These are phyloP conservation scores for Hansenula sp. DNA, from an alignment of 1,139 yeast genomes.

Conservation along the genomic window DNA sequence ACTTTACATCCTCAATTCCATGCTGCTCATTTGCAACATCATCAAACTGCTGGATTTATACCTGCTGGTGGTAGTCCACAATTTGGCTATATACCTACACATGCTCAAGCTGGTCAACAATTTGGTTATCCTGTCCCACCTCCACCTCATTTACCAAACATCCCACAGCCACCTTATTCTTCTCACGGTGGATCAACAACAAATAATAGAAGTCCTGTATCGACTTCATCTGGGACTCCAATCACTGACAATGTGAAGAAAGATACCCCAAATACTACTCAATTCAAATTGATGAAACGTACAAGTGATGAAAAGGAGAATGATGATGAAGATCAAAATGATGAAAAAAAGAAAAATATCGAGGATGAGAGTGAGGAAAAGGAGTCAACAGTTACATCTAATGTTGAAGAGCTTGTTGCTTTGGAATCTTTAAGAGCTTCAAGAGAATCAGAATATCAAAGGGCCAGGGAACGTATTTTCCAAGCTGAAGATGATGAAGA, in stretches of 20 bases:
- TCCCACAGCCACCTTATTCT: too few relatives aligned
- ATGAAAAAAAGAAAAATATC: not conserved
- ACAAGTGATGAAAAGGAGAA: slow-evolving; percentile 6
- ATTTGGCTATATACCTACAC: not conserved
- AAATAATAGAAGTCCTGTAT: not conserved
- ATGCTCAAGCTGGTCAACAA: not conserved
- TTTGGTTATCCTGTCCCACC: not conserved
- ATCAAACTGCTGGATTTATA: not conserved
- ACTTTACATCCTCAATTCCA: slow-evolving; percentile 5
- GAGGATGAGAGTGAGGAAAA: not conserved
- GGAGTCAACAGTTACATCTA: slow-evolving; percentile 28
- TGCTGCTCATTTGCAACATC: slow-evolving; percentile 5
- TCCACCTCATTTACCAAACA: not conserved
- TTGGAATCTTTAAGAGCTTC: slow-evolving; percentile 24
- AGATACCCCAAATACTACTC: not conserved
- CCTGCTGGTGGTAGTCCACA: not conserved
- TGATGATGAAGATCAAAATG: slow-evolving; percentile 2
- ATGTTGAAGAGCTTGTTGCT: slow-evolving; percentile 31
- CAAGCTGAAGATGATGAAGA: slow-evolving; percentile 29
- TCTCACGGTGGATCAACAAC: not conserved
- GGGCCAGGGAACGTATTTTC: slow-evolving; percentile 44
- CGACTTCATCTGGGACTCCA: slow-evolving; percentile 2
- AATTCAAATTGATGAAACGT: slow-evolving; percentile 21
- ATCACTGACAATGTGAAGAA: not conserved
- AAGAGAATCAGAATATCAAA: slow-evolving; percentile 39